phyloP scores from a whole-genome alignment of 139 green algal species.

The Picochlorum sp. region DNA sequence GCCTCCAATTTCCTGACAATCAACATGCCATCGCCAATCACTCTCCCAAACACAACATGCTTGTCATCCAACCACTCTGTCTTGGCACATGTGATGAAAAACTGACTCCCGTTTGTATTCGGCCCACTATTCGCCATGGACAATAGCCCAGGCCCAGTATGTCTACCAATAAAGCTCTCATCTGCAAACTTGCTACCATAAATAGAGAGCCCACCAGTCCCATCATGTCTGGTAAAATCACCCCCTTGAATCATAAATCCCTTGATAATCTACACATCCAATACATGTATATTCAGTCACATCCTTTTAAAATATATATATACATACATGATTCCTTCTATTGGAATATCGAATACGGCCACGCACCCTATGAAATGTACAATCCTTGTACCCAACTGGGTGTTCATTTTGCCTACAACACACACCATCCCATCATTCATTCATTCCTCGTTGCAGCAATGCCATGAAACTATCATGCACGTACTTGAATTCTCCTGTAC shows the following conservation, averaged over 20 bases:
- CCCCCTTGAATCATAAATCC: conserved; percentile 92
- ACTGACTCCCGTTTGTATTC: conserved; percentile 88
- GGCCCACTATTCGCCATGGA: conserved; percentile 78
- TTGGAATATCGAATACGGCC: too few species aligned
- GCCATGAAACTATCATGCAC: too few species aligned
- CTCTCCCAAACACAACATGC: conserved; percentile 86
- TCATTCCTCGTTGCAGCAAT: too few species aligned
- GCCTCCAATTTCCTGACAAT: conserved; percentile 92
- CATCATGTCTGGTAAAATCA: conserved; percentile 81
- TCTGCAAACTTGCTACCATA: conserved; percentile 91
- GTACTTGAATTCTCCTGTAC: conserved; percentile 83
- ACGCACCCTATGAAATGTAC: conserved; percentile 73
- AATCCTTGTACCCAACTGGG: conserved; percentile 76
- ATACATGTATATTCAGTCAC: not conserved
- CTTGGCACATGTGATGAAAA: conserved; percentile 94
- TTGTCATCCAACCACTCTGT: conserved; percentile 94
- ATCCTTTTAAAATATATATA: not conserved
- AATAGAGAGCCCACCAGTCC: conserved; percentile 87
- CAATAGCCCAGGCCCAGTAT: conserved; percentile 92
- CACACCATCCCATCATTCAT: too few species aligned
- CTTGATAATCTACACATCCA: conserved; percentile 69
- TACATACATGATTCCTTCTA: not conserved
- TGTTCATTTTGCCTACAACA: conserved; percentile 60
- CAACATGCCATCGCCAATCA: conserved; percentile 80
- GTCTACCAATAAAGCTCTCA: conserved; percentile 87